Percentiles rank a stretch among this genome's conserved stretches.
Conservation (phyloP, 352 stramenopile species). For the Phytopythium litorale region DNA sequence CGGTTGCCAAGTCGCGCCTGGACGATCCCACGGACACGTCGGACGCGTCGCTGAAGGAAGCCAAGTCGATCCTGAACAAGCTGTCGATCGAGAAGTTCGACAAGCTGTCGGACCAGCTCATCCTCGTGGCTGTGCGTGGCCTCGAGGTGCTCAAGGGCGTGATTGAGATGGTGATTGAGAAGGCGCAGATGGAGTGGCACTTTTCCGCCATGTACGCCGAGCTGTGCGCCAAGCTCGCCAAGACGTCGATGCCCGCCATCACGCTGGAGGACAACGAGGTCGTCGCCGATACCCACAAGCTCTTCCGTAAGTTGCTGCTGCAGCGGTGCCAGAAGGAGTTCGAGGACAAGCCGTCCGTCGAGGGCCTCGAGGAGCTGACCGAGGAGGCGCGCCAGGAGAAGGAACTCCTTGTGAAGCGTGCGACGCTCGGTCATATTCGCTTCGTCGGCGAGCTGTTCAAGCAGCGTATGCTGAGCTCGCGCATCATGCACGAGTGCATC, state of each 20-base stretch:
- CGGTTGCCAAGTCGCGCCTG: slow-evolving; percentile 51
- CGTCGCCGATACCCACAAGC: slow-evolving; percentile 76
- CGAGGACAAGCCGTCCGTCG: slow-evolving; percentile 78
- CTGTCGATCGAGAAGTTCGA: slow-evolving; percentile 97
- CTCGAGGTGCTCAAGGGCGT: slow-evolving; percentile 82
- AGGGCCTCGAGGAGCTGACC: slow-evolving; percentile 51
- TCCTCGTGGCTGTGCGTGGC: slow-evolving; percentile 86
- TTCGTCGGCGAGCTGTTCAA: slow-evolving; percentile 98
- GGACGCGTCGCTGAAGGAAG: slow-evolving; percentile 84
- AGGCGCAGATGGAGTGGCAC: slow-evolving; percentile 96
- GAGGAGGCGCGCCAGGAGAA: slow-evolving; percentile 65
- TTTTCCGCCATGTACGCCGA: slow-evolving; percentile 96
- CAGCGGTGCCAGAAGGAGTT: slow-evolving; percentile 94
- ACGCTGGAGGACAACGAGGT: slow-evolving; percentile 63
- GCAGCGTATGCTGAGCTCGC: slow-evolving; percentile 91
- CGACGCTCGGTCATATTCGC: slow-evolving; percentile 90
- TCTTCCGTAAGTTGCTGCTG: slow-evolving; percentile 94
- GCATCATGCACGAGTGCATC: slow-evolving; percentile 94
- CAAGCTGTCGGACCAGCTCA: slow-evolving; percentile 91
- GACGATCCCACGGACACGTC: slow-evolving; percentile 38
- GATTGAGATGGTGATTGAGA: slow-evolving; percentile 93
- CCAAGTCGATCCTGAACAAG: slow-evolving; percentile 95
- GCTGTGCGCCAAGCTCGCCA: slow-evolving; percentile 90
- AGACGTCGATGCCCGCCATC: slow-evolving; percentile 79
- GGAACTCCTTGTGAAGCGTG: slow-evolving; percentile 76